Evolutionary conservation across 2,329 filamentous ascomycete genomes (phyloP), one percentile per base, ranked within the genome.

Genomic region (Talaromyces piceae): DNA sequence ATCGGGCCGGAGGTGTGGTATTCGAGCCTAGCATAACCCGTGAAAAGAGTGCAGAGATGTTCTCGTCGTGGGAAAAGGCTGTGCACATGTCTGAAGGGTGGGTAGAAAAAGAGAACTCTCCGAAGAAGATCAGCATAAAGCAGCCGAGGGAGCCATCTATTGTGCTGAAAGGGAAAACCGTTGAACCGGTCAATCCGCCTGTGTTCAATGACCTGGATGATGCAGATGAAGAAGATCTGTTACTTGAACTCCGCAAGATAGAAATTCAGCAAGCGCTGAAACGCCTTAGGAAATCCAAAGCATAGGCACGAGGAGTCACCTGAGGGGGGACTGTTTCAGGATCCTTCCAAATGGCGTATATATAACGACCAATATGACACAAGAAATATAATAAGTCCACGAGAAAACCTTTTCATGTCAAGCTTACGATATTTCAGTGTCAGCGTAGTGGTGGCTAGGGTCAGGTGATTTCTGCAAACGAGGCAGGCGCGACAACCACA

Each of bases 71-170:
- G 87, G 78, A 83, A 59, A 82, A 83, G 65, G 87, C 87, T 0
- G 87, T 91, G 8, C 70, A 82, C 58, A 90, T 89, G 85, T 84
- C 81, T 62, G 79, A 74, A 61, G 86, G 86, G 7, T 90, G 87
- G 87, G 49, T 65, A 30, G 57, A 57, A 11, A 48, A 41, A 8
- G 39, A 25, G 39, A 12, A 5, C 8, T 20, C 25, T 2, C 26
- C 23, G 3, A 12, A 12, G 13, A 45, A 45, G 1, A 53, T 58
- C 23, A 37, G 56, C 30, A 41, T 57, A 9, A 52, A 56, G 11
- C 54, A 26, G 13, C 22, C 47, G 4, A 52, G 53, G 11, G 55
- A 25, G 16, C 20, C 49, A 16, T 45, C 55, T 3, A 45, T 57
- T 5, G 57, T 57, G 5, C 27, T 54, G 8, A 56, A 59, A 22